A percentile compares a stretch with the other conserved stretches of the same genome.
These are phyloP conservation scores for Thelonectria discophora DNA, from an alignment of 2,329 filamentous ascomycete species.

Conservation along the genomic window DNA sequence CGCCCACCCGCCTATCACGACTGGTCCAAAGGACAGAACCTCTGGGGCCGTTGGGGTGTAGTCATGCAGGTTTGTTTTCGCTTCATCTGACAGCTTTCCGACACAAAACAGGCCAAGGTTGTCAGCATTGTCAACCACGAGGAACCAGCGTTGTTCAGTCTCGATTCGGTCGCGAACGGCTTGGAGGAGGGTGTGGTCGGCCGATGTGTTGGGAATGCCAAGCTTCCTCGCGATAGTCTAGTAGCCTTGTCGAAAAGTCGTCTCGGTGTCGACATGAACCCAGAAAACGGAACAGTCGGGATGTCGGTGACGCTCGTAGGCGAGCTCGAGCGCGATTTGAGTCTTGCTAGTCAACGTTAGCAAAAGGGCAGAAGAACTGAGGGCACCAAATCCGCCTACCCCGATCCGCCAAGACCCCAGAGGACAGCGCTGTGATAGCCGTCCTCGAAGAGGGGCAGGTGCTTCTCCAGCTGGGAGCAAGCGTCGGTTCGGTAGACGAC, in stretches of 20 bases:
- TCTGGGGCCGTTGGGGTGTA: background rate
- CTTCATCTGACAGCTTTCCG: background rate
- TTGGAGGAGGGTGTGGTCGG: conserved; percentile 31
- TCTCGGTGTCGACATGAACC: conserved; percentile 46
- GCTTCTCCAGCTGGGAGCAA: background rate
- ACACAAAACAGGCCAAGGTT: background rate
- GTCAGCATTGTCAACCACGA: background rate
- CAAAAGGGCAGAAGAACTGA: background rate
- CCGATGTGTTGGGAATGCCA: conserved; percentile 32
- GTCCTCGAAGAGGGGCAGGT: background rate
- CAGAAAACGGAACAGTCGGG: conserved; percentile 42
- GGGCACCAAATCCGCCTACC: background rate
- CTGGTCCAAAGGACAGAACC: background rate
- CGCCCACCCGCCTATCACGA: background rate
- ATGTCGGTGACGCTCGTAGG: background rate
- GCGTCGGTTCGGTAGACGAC: background rate
- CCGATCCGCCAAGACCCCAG: conserved; percentile 11
- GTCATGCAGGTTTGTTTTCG: background rate
- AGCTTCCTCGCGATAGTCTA: conserved; percentile 42
- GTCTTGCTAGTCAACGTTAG: background rate
- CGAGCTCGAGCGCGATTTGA: conserved; percentile 8
- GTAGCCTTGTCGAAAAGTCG: conserved; percentile 44
- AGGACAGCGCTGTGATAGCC: conserved; percentile 5
- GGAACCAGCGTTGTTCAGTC: conserved; percentile 4
- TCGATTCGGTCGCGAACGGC: conserved; percentile 15